Evolutionary conservation across 139 green algal genomes (phyloP).

Genomic region (Yamagishiella unicocca): DNA sequence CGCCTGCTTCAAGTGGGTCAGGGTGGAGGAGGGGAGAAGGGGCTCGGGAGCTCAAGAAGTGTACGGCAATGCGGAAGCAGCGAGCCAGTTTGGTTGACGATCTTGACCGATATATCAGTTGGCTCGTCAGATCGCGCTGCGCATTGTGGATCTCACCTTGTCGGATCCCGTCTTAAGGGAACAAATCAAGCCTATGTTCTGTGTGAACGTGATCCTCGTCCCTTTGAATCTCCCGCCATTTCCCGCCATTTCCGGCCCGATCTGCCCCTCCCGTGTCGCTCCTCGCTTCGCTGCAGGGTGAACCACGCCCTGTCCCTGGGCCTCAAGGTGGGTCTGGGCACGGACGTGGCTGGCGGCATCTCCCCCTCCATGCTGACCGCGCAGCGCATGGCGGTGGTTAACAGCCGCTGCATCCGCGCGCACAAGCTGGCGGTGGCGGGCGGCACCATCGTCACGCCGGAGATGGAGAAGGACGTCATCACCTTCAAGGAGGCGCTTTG

Average conservation of each 20-base stretch:
- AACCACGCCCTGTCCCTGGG: slow-evolving; percentile 59
- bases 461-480: slow-evolving; percentile 61
- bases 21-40: too few species aligned
- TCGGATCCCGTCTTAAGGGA: too few species aligned
- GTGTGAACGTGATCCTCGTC: too few species aligned
- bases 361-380: slow-evolving; percentile 76
- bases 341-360: slow-evolving; percentile 76
- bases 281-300: slow-evolving; percentile 56
- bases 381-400: slow-evolving; percentile 74
- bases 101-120: too few species aligned
- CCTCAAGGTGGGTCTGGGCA: slow-evolving; percentile 78
- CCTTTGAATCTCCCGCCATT: too few species aligned
- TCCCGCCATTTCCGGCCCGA: too few species aligned
- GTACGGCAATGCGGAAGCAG: too few species aligned
- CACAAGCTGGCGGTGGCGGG: slow-evolving; percentile 59
- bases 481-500: slow-evolving; percentile 73
- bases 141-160: too few species aligned
- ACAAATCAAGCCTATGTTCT: too few species aligned
- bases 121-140: too few species aligned
- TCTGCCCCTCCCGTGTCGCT: neutral
- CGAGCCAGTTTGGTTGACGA: too few species aligned
- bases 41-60: too few species aligned
- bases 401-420: slow-evolving; percentile 63
- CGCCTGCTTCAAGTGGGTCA: slow-evolving; percentile 59
- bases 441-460: slow-evolving; percentile 55